Evolutionary conservation across 2,329 filamentous ascomycete genomes (phyloP).

Genomic region (Fusarium xylarioides): DNA sequence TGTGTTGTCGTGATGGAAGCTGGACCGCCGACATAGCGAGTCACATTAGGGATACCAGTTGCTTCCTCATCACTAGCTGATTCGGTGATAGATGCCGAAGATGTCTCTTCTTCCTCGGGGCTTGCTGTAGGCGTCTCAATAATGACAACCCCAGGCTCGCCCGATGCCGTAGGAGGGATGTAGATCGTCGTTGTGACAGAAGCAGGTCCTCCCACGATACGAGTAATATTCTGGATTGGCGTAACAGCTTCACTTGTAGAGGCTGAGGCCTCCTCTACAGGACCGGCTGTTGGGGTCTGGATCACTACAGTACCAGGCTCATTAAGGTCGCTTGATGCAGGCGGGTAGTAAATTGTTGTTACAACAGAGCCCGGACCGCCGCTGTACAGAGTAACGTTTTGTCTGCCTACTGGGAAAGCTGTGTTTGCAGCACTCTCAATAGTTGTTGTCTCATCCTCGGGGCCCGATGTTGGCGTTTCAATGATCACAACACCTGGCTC

Average conservation of each 20-base stretch:
- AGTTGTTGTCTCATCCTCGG: neutral
- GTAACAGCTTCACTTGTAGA: neutral
- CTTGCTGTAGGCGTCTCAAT: slow-evolving; percentile 7
- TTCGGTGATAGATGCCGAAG: neutral
- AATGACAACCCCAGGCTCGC: neutral
- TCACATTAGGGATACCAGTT: neutral
- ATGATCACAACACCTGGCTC: slow-evolving; percentile 11
- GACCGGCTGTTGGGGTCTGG: slow-evolving; percentile 2
- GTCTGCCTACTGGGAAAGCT: neutral
- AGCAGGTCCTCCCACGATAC: neutral
- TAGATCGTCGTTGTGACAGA: neutral
- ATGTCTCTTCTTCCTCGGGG: rapidly evolving
- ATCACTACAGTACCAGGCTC: slow-evolving; percentile 1
- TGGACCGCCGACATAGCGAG: neutral
- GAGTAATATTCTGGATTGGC: slow-evolving; percentile 2
- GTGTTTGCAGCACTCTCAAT: neutral
- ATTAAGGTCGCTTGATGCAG: neutral
- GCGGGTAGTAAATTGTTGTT: slow-evolving; percentile 6
- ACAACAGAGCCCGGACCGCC: neutral
- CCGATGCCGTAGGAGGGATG: neutral
- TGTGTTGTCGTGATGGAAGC: neutral
- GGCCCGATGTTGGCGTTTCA: neutral
- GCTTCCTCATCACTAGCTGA: neutral
- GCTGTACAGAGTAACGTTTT: slow-evolving; percentile 1
- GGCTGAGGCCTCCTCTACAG: neutral